These are phyloP conservation scores for Coniochaeta hoffmannii DNA, from an alignment of 2,329 filamentous ascomycete species.

Conservation along the genomic window DNA sequence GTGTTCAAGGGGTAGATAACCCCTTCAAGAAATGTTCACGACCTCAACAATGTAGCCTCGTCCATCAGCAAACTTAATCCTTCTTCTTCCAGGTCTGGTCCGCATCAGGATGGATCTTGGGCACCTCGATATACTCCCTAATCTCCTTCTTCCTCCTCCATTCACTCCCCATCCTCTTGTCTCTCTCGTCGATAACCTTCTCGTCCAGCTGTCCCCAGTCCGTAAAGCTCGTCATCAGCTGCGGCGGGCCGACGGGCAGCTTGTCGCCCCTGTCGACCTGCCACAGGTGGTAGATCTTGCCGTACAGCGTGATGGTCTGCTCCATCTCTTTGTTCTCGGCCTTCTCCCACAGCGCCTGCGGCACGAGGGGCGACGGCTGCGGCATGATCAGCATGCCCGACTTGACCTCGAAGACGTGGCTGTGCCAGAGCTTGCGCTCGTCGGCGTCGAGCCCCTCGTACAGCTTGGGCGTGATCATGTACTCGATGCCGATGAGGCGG, in stretches of 20 bases:
- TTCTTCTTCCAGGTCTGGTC: constrained; percentile 14
- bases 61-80: too few species aligned
- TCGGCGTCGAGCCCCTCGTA: constrained; percentile 57
- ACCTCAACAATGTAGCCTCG: too few species aligned
- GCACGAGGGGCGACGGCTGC: constrained; percentile 41
- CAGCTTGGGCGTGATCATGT: constrained; percentile 69
- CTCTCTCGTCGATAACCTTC: constrained; percentile 33
- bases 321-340: constrained; percentile 79
- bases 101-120: constrained; percentile 31
- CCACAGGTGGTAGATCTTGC: constrained; percentile 83
- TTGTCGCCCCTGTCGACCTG: constrained; percentile 68
- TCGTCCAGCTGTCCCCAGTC: constrained; percentile 39
- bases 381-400: constrained; percentile 78
- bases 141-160: constrained; percentile 35
- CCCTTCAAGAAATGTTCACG: too few species aligned
- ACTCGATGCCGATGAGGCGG: constrained; percentile 76
- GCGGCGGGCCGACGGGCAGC: constrained; percentile 43
- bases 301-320: constrained; percentile 65
- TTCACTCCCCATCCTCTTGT: constrained; percentile 36
- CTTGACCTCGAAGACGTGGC: constrained; percentile 66
- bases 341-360: constrained; percentile 59
- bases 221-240: constrained; percentile 48
- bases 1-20: neutral
- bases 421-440: constrained; percentile 75
- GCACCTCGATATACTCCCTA: constrained; percentile 32